Percentiles rank a stretch among this genome's conserved stretches.
Conservation (phyloP, 306 rosid genomes). For the Trifolium repens region DNA sequence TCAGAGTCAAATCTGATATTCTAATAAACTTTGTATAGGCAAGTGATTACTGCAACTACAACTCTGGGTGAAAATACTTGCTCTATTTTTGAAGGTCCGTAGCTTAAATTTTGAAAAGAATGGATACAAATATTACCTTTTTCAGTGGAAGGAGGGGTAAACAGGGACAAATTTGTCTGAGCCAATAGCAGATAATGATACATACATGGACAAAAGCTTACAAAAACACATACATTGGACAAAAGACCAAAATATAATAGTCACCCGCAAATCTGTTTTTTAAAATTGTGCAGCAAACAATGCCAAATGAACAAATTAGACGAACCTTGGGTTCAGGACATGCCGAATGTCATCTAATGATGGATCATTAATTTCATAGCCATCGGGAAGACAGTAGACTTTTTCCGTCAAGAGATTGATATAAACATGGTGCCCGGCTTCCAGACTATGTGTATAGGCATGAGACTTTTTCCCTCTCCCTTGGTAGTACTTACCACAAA, state of each 20-base stretch:
- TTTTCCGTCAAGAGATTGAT: constrained; percentile 92
- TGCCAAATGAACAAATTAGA: constrained; percentile 30
- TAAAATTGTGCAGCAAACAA: constrained; percentile 9
- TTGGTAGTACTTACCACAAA: constrained; percentile 95
- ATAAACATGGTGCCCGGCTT: constrained; percentile 96
- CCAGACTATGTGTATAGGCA: constrained; percentile 98
- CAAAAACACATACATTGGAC: neutral
- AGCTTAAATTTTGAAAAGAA: constrained; percentile 21
- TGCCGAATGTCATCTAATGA: constrained; percentile 97
- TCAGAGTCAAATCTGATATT: neutral
- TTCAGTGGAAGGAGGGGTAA: neutral
- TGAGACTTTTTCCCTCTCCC: constrained; percentile 97
- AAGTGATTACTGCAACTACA: constrained; percentile 19
- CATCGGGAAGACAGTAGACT: constrained; percentile 97
- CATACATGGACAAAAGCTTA: too few relatives aligned
- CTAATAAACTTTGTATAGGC: constrained; percentile 16
- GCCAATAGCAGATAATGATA: constrained; percentile 9
- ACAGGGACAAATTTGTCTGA: neutral
- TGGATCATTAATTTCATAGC: constrained; percentile 95
- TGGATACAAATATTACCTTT: neutral
- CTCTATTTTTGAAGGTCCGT: neutral
- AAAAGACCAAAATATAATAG: neutral
- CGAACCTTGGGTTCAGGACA: constrained; percentile 91
- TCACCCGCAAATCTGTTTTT: constrained; percentile 11
- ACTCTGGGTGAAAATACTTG: neutral